Evolutionary conservation across 2,329 filamentous ascomycete genomes (phyloP).

Genomic region (Claviceps sp.): DNA sequence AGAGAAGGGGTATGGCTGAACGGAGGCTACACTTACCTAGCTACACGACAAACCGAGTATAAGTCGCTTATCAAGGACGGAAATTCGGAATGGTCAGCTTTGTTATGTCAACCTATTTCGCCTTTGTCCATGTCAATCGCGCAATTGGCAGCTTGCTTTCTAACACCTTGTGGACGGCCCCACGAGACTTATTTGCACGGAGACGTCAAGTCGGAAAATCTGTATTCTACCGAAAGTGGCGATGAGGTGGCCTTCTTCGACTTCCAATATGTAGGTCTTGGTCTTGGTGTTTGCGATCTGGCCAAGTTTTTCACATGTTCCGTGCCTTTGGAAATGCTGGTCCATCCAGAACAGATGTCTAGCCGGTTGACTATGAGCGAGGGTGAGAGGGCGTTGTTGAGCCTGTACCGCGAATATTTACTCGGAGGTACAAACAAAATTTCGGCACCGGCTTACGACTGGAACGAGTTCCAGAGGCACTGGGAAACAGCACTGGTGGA

Average conservation of each 20-base stretch:
- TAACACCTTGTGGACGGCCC: conserved; percentile 30
- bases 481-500: conserved; percentile 57
- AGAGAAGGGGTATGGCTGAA: conserved; percentile 41
- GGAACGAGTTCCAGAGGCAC: conserved; percentile 40
- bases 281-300: conserved; percentile 50
- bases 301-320: conserved; percentile 57
- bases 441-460: conserved; percentile 29
- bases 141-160: conserved; percentile 37
- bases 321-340: conserved; percentile 41
- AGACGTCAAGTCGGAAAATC: conserved; percentile 57
- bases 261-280: conserved; percentile 55
- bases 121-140: conserved; percentile 25
- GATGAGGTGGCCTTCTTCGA: conserved; percentile 50
- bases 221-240: conserved; percentile 40
- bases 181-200: conserved; percentile 50
- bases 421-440: conserved; percentile 6
- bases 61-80: conserved; percentile 28
- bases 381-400: conserved; percentile 37
- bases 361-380: conserved; percentile 32
- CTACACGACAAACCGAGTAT: conserved; percentile 47
- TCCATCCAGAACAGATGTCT: conserved; percentile 15
- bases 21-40: conserved; percentile 56
- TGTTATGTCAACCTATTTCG: conserved; percentile 27
- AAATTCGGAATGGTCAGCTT: conserved; percentile 40
- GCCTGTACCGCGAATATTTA: conserved; percentile 31